Base-by-base conservation (phyloP, 1,139 yeast species). In the Candida freyschussii region DNA sequence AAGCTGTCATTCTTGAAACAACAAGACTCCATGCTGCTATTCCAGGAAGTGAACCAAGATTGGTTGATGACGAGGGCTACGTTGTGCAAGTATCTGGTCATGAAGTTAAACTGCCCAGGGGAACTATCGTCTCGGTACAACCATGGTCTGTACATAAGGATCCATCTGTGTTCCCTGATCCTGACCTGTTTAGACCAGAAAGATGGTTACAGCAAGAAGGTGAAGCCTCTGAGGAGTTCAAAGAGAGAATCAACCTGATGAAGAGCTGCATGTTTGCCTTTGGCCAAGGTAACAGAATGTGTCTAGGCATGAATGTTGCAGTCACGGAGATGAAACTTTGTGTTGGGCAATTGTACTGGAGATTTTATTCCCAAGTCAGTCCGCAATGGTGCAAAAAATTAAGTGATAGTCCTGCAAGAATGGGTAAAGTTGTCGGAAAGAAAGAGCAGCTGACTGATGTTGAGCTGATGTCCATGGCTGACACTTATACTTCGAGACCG, bases 211-310 rank as follows among this genome's bases (percentile, higher is more conserved):
- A 56, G 33, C 44, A 57, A 34, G 50, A 52, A 10, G 46, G 44
- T 13, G 75, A 70, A 44, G 28, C 61, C 3, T 53, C 48, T 1
- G 47, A 38, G 2, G 65, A 62, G n/a, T 69, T 34, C 52, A 54
- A 48, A 26, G 46, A 45, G 5, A 57, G 79, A 28, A 48, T 70
- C 17, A 64, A 60, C 32, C 33, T 36, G 13, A 79, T 77, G 72
- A 65, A 67, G 39, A 67, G 64, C 37, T 66, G 65, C 44, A 70
- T 78, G 67, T 71, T 78, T 69, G 78, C 82, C 0, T 80, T 80
- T 60, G 87, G 89, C 1, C 72, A 75, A 29, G 89, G 89, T 2
- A 66, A 77, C n/a, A 60, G 87, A 40, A 78, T 78, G 87, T 80
- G 89, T 47, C 60, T 78, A 36, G 89, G 89, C 0, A 72, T 76